Evolutionary conservation across 2,329 filamentous ascomycete species (phyloP).

Genomic region (Sporothrix luriei): DNA sequence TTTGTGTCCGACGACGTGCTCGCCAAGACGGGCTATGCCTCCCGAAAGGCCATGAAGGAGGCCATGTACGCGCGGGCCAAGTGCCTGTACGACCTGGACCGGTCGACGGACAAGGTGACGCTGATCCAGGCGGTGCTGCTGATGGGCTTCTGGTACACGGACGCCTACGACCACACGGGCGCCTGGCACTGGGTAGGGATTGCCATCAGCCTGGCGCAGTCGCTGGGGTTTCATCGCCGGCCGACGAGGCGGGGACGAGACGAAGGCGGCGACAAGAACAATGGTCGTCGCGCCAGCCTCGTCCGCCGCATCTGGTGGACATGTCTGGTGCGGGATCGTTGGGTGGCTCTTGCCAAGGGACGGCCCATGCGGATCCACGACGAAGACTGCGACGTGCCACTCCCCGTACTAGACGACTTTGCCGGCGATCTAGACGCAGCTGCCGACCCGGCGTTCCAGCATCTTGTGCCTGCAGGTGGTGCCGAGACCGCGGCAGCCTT

Average conservation of each 20-base stretch:
- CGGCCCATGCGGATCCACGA: conserved; percentile 31
- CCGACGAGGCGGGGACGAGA: not conserved
- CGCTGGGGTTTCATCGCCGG: conserved; percentile 48
- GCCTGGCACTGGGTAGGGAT: conserved; percentile 53
- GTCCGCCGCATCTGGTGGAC: conserved; percentile 30
- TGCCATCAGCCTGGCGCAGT: conserved; percentile 49
- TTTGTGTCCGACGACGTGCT: conserved; percentile 23
- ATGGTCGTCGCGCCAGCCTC: not conserved
- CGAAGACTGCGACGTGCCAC: conserved; percentile 29
- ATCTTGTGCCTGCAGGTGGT: not conserved
- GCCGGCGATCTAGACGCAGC: not conserved
- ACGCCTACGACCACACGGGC: conserved; percentile 47
- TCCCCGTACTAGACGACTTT: conserved; percentile 36
- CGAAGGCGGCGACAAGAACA: not conserved
- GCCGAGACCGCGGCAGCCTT: not conserved
- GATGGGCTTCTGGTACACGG: conserved; percentile 49
- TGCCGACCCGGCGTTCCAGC: not conserved
- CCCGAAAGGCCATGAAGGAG: conserved; percentile 44
- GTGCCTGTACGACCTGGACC: conserved; percentile 42
- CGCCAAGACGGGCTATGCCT: conserved; percentile 35
- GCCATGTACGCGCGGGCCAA: conserved; percentile 41
- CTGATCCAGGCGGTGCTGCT: conserved; percentile 49
- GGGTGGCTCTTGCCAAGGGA: conserved; percentile 28
- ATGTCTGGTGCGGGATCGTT: conserved; percentile 28
- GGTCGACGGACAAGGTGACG: conserved; percentile 46